A percentile compares a stretch with the other conserved stretches of the same genome.
Conservation (phyloP, 2,329 filamentous ascomycete genomes). For the Diaporthe australafricana region DNA sequence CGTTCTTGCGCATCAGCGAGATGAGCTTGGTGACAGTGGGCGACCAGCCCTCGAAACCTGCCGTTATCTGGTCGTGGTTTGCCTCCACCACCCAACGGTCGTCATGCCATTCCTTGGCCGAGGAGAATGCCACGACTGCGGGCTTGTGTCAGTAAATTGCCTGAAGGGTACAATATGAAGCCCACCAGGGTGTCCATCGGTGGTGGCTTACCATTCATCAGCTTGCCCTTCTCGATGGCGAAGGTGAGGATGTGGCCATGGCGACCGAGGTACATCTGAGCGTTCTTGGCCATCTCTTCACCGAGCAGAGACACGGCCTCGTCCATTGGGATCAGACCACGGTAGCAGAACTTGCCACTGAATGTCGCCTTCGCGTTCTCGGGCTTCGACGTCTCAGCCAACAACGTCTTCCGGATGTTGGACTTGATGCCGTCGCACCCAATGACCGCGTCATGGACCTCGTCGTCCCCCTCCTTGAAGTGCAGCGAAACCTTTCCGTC, state of each 20-base stretch:
- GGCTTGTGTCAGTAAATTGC: conserved; percentile 51
- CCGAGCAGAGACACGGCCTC: conserved; percentile 64
- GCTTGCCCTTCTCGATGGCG: conserved; percentile 34
- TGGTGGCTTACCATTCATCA: conserved; percentile 38
- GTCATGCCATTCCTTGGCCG: conserved; percentile 35
- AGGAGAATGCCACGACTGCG: conserved; percentile 50
- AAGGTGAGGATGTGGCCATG: conserved; percentile 37
- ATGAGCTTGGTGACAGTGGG: conserved; percentile 47
- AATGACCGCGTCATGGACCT: conserved; percentile 39
- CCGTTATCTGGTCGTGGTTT: conserved; percentile 27
- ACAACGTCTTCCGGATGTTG: conserved; percentile 59
- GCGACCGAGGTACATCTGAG: conserved; percentile 40
- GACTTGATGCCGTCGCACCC: conserved; percentile 44
- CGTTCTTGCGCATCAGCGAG: conserved; percentile 44
- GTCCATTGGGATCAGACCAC: conserved; percentile 63
- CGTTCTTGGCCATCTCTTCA: conserved; percentile 45
- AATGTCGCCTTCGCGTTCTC: conserved; percentile 57
- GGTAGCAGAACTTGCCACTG: conserved; percentile 68
- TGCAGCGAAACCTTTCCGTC: conserved; percentile 23
- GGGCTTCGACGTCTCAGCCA: conserved; percentile 53
- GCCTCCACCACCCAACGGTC: conserved; percentile 35
- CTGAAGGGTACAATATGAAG: rapidly evolving
- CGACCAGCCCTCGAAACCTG: conserved; percentile 50
- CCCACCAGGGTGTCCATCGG: conserved; percentile 46
- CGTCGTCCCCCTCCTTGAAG: conserved; percentile 37